Conservation (phyloP, 768 basidiomycete genomes). For the Tricholoma saponaceum region DNA sequence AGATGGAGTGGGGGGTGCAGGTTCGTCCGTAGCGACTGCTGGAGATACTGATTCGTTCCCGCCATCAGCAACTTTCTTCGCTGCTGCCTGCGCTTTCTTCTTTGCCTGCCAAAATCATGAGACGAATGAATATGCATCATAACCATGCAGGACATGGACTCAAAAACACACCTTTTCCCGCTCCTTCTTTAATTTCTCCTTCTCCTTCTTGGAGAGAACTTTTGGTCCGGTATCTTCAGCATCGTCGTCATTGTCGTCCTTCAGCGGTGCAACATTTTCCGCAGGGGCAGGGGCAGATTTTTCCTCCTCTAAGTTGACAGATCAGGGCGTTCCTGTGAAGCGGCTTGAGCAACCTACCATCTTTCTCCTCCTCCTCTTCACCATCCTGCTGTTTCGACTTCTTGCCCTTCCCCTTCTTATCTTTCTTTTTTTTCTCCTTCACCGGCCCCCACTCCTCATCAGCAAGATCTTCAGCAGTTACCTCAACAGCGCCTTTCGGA, state of each 20-base stretch:
- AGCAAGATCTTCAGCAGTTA: slow-evolving; percentile 68
- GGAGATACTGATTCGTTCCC: slow-evolving; percentile 25
- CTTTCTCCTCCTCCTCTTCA: slow-evolving; percentile 33
- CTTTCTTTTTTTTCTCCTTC: slow-evolving; percentile 61
- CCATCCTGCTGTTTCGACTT: slow-evolving; percentile 38
- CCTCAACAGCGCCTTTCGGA: slow-evolving; percentile 42
- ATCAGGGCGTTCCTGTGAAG: not conserved
- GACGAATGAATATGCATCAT: slow-evolving; percentile 5
- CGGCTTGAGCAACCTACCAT: slow-evolving; percentile 7
- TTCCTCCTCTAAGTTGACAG: slow-evolving; percentile 15
- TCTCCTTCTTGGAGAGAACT: slow-evolving; percentile 91
- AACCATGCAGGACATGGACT: slow-evolving; percentile 2
- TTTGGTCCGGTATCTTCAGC: slow-evolving; percentile 56
- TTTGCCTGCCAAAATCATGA: slow-evolving; percentile 65
- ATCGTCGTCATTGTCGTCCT: slow-evolving; percentile 45
- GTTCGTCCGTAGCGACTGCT: slow-evolving; percentile 17
- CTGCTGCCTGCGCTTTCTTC: slow-evolving; percentile 91
- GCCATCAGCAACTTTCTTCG: slow-evolving; percentile 57
- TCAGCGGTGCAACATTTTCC: slow-evolving; percentile 22
- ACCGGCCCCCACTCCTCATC: slow-evolving; percentile 70
- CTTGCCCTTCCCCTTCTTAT: slow-evolving; percentile 55
- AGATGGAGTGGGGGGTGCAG: slow-evolving; percentile 27
- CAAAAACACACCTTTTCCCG: slow-evolving; percentile 71
- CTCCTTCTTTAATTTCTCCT: slow-evolving; percentile 96
- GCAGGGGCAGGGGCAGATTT: slow-evolving; percentile 19